Percentiles rank a stretch among this genome's conserved stretches.
Evolutionary conservation across 108 stramenopile genomes (phyloP).

Genomic region (Skeletonema marinoi): DNA sequence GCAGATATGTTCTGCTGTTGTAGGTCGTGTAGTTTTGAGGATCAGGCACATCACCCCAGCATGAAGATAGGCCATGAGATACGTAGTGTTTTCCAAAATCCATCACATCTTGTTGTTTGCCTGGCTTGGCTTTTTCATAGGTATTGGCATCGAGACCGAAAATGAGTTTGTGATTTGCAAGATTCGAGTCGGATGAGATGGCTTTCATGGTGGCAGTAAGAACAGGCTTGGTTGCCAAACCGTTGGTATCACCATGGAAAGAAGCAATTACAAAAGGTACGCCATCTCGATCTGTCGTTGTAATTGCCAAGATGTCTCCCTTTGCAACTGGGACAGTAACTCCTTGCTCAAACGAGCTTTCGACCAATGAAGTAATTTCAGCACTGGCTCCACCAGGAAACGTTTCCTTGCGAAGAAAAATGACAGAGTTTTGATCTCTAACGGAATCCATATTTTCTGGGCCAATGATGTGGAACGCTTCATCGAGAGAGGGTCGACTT

Average conservation of each 20-base stretch:
- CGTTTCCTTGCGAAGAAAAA: constrained; percentile 63
- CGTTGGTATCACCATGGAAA: constrained; percentile 93
- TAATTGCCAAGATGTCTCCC: constrained; percentile 80
- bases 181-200: constrained; percentile 31
- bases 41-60: constrained; percentile 78
- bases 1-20: constrained; percentile 79
- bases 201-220: constrained; percentile 65
- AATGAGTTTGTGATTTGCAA: constrained; percentile 56
- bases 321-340: constrained; percentile 75
- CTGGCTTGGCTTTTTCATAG: constrained; percentile 74
- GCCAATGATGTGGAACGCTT: constrained; percentile 62
- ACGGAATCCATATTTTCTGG: constrained; percentile 58
- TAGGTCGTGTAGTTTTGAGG: constrained; percentile 74
- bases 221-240: constrained; percentile 86
- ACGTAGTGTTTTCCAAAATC: constrained; percentile 65
- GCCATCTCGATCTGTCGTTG: constrained; percentile 43
- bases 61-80: constrained; percentile 54
- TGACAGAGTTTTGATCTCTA: constrained; percentile 89
- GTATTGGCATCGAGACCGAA: constrained; percentile 93
- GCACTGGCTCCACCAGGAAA: constrained; percentile 55
- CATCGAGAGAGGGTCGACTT: constrained; percentile 34
- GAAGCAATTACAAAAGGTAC: constrained; percentile 66
- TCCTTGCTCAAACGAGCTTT: constrained; percentile 53
- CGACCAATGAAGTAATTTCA: constrained; percentile 69
- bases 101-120: constrained; percentile 74